Evolutionary conservation across 768 basidiomycete species (phyloP), one percentile per base, ranked within the genome.

Genomic region (Strobilomyces dryophilus): DNA sequence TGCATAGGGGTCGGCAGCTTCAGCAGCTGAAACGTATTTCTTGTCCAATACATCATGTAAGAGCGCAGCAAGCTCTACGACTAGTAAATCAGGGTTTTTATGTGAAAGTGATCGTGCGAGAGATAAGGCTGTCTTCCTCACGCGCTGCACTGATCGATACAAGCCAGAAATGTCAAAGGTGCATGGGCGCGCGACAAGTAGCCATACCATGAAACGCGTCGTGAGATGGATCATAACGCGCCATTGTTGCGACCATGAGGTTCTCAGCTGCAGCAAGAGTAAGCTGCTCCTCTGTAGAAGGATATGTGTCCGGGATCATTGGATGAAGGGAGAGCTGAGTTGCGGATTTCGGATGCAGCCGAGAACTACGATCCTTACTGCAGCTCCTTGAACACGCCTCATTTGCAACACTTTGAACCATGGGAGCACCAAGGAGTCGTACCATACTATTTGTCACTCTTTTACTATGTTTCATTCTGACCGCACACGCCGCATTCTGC

Each of bases 21-120:
- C 68, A 50, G 74, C 75, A 12, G 75, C 67, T 2, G 83, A 72
- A 17, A 85, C 83, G 63, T 92, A 91, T 74, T 92, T 92, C 73
- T 87, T 89, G 78, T 92, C 89, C 32, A 90, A 73, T 39, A 93
- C 78, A 68, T 95, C 92, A 62, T 95, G 93, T 42, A 95, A 79
- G 36, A 95, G 79, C n/a, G 93, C 87, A 29, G 88, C 86, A 44
- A 95, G 73, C 68, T 95, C 92, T 21, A 95, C 79, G 6, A 83
- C 79, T 20, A 94, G 71, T 2, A 93, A 69, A 72, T 95, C 89
- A 3, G 84, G 83, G 39, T 70, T 70, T 12, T 71, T 66, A 9
- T 73, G 55, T 8, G 70, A 56, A 29, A 80, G 58, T 12, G 76
- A 71, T 15, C 71, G 71, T 11, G 90, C 92, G 37, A 95, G 74